phyloP scores from a whole-genome alignment of 352 stramenopile genomes.

The Globisporangium alternatum region DNA sequence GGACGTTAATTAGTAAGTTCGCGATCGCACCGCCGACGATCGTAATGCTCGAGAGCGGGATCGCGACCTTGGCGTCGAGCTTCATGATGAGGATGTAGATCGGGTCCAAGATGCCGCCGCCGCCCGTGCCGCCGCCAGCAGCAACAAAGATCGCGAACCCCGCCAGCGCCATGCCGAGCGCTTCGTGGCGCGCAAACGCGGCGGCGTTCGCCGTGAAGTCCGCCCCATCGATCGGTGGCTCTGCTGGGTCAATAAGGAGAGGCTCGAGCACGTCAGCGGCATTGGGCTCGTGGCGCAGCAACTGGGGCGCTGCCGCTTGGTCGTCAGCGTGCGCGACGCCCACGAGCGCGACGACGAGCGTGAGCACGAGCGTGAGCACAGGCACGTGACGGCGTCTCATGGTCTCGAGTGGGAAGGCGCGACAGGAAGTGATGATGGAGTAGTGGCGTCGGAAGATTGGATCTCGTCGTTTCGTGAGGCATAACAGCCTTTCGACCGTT shows the following conservation, averaged over 20 bases:
- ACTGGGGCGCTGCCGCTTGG: background rate
- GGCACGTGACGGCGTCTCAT: background rate
- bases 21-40: conserved; percentile 93
- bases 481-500: background rate
- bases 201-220: conserved; percentile 23
- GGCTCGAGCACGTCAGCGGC: background rate
- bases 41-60: conserved; percentile 95
- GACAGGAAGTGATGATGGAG: background rate
- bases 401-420: background rate
- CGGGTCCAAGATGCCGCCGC: conserved; percentile 93
- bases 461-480: background rate
- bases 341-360: background rate
- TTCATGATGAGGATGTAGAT: conserved; percentile 96
- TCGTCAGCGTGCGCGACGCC: background rate
- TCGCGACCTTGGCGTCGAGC: conserved; percentile 90
- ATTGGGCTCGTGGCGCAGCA: background rate
- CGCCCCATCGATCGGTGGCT: background rate
- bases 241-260: no score
- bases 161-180: conserved; percentile 45
- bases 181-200: conserved; percentile 38
- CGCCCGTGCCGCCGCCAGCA: conserved; percentile 87
- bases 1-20: conserved; percentile 91
- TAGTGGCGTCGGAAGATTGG: background rate
- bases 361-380: background rate
- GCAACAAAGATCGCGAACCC: conserved; percentile 83